Base-by-base conservation (phyloP, 2,329 filamentous ascomycete genomes). In the Myriosclerotinia scirpicola region DNA sequence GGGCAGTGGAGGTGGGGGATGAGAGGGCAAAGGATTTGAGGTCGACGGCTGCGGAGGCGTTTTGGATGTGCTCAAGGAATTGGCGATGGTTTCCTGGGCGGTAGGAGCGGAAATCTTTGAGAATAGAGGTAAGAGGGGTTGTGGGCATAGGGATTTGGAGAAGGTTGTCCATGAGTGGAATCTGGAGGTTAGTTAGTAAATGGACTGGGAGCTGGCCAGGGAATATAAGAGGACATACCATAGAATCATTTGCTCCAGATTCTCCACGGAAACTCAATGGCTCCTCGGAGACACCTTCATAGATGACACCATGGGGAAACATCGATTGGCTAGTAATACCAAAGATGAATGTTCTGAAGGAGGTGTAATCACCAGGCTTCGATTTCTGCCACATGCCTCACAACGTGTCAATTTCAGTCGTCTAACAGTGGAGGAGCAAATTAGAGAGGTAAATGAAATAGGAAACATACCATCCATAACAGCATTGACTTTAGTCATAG, bases 331-430 rank as follows among this genome's bases (percentile, higher is more conserved):
- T 90, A 1, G 92, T 96, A 79, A 97, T 97, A 73, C 94, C 94
- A 76, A 97, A 97, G 80, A 97, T 97, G 82, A 97, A 97, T 14
- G 94, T 96, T 52, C 93, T 90, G 85, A 97, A 97, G 72, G 86
- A 90, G 67, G 90, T 92, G 80, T 97, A 97, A 71, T 92, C 87
- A 22, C 85, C 84, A 2, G 93, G 93, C 73, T 91, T 90, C 66
- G 91, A 95, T 78, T 93, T 91, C 68, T 84, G 84, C 94, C 93
- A 97, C 94, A 98, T 98, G 54, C 82, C 85, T 87, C 54, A 59
- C 46, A 12, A 72, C 53, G 50, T 67, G 71, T 75, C 69, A 75
- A 71, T 74, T 71, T 72, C 72, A 75, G 70, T 67, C 69, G 69
- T 72, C 68, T 71, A 65, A 50, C 4, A 50, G 2, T 38, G 30